phyloP scores from a whole-genome alignment of 345 rosid genomes.

The Physaria fendleri region DNA sequence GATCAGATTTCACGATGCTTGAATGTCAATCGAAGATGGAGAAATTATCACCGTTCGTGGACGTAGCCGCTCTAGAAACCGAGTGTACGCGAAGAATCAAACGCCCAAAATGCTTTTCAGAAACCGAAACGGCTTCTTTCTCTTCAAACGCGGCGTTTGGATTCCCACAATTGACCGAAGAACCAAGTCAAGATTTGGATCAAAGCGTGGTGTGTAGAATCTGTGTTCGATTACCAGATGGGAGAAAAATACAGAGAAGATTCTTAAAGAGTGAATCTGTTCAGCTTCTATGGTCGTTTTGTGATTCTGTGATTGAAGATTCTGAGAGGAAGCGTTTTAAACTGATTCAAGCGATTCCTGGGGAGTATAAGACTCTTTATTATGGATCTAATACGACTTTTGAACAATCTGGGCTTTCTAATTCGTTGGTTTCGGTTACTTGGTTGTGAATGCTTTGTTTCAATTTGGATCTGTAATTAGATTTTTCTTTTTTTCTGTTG shows the following conservation, averaged over 20 bases:
- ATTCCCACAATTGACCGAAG: conserved; percentile 70
- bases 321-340: conserved; percentile 49
- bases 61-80: neutral
- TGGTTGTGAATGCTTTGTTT: conserved; percentile 40
- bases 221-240: conserved; percentile 85
- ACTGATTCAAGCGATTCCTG: conserved; percentile 70
- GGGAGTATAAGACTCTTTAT: conserved; percentile 55
- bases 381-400: conserved; percentile 52
- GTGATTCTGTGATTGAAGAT: conserved; percentile 53
- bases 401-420: conserved; percentile 73
- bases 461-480: neutral
- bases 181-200: conserved; percentile 62
- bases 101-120: conserved; percentile 11
- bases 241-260: conserved; percentile 68
- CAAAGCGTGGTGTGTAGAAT: conserved; percentile 63
- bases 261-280: conserved; percentile 57
- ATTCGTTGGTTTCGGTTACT: conserved; percentile 64
- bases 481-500: neutral
- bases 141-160: conserved; percentile 30
- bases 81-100: conserved; percentile 1
- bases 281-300: conserved; percentile 89
- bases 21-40: conserved; percentile 1
- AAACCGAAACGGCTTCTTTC: neutral
- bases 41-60: conserved; percentile 8
- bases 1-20: neutral